Evolutionary conservation across 257 asterid species (phyloP).

Genomic region (Vinca minor): DNA sequence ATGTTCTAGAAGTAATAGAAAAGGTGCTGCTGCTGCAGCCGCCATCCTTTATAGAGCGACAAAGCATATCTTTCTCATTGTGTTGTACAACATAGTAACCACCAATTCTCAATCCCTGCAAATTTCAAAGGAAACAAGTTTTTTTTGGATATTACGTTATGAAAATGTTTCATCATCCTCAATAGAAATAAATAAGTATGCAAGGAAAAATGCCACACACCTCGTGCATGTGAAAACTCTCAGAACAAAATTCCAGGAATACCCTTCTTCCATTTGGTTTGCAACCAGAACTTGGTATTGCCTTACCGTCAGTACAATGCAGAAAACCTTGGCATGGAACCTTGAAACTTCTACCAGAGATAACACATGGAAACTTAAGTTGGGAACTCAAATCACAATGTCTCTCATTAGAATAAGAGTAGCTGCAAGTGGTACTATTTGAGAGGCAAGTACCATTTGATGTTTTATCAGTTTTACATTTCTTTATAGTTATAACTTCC

Average conservation of each 20-base stretch:
- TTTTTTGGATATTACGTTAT: neutral
- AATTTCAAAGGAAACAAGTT: slow-evolving; percentile 6
- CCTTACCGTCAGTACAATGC: slow-evolving; percentile 28
- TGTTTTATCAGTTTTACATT: slow-evolving; percentile 36
- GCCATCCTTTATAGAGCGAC: slow-evolving; percentile 28
- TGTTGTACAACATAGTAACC: slow-evolving; percentile 50
- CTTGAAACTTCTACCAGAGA: slow-evolving; percentile 30
- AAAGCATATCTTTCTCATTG: slow-evolving; percentile 34
- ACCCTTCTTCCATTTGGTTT: slow-evolving; percentile 35
- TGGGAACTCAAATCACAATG: slow-evolving; percentile 17
- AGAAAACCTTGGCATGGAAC: slow-evolving; percentile 36
- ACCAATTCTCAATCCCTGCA: slow-evolving; percentile 71
- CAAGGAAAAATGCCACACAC: slow-evolving; percentile 28
- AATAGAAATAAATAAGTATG: neutral
- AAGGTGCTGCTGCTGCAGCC: slow-evolving; percentile 29
- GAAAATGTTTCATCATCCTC: slow-evolving; percentile 1
- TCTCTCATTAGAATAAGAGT: slow-evolving; percentile 16
- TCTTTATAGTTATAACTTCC: slow-evolving; percentile 27
- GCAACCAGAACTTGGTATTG: slow-evolving; percentile 30
- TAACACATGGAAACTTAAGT: slow-evolving; percentile 41
- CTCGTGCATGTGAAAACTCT: slow-evolving; percentile 46
- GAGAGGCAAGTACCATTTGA: slow-evolving; percentile 20
- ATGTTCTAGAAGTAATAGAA: slow-evolving; percentile 32
- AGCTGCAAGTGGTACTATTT: slow-evolving; percentile 15
- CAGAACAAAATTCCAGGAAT: slow-evolving; percentile 56